phyloP scores from a whole-genome alignment of 2,329 filamentous ascomycete genomes.

The Cercospora sojina region DNA sequence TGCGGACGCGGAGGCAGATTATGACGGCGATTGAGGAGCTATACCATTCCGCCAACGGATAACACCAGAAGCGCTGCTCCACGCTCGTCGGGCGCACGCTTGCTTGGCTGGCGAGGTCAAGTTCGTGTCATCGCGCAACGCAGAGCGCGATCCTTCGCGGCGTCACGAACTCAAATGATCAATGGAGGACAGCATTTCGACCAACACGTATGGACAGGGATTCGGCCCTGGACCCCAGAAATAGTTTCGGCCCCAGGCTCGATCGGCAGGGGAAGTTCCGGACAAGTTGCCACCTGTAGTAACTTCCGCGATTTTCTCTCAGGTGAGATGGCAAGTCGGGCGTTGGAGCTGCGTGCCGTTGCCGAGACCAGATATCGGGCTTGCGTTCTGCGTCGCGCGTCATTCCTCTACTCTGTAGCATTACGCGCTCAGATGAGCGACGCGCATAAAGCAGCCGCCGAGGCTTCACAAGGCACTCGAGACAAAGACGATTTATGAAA shows the following conservation, averaged over 20 bases:
- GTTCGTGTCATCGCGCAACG: neutral
- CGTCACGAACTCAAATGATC: neutral
- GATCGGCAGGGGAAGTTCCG: slow-evolving; percentile 5
- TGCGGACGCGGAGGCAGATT: slow-evolving; percentile 38
- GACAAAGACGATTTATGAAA: slow-evolving; percentile 10
- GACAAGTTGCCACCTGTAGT: neutral
- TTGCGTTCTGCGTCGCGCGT: neutral
- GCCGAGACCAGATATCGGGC: neutral
- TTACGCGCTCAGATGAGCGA: slow-evolving; percentile 6
- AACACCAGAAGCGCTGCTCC: neutral
- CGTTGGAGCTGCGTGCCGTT: neutral
- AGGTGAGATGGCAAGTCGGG: neutral
- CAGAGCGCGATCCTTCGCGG: neutral
- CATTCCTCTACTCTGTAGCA: slow-evolving; percentile 6
- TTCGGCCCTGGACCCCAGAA: neutral
- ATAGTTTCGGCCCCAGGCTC: slow-evolving; percentile 1
- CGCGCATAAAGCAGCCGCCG: slow-evolving; percentile 2
- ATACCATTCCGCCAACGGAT: neutral
- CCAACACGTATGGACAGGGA: neutral
- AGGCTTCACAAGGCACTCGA: slow-evolving; percentile 4
- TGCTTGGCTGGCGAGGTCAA: neutral
- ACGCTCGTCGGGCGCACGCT: neutral
- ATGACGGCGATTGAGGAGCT: slow-evolving; percentile 33
- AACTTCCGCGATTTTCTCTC: neutral
- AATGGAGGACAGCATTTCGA: neutral